phyloP scores from a whole-genome alignment of 768 basidiomycete genomes.

The Russula sp. region DNA sequence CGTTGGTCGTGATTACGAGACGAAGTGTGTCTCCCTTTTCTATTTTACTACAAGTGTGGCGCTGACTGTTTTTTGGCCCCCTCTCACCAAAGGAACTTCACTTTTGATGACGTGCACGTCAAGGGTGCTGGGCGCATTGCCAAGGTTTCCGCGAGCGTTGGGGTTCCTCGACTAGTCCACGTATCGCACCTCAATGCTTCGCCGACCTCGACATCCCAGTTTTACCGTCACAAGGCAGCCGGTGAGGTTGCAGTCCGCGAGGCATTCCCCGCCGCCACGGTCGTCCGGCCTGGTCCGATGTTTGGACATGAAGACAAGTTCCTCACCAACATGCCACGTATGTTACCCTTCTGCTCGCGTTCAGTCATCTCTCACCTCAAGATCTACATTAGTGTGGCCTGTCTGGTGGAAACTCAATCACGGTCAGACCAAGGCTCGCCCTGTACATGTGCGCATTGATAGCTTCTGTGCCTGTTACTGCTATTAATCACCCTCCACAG shows the following conservation, averaged over 20 bases:
- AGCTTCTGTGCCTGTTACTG: conserved; percentile 4
- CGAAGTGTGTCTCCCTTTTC: conserved; percentile 54
- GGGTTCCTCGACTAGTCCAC: conserved; percentile 83
- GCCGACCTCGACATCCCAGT: conserved; percentile 64
- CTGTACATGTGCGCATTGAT: conserved; percentile 68
- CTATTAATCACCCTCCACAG: conserved; percentile 33
- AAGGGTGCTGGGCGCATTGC: conserved; percentile 83
- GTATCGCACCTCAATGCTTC: conserved; percentile 93
- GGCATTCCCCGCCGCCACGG: conserved; percentile 79
- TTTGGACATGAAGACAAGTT: conserved; percentile 96
- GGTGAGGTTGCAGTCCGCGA: conserved; percentile 84
- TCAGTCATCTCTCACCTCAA: conserved; percentile 18
- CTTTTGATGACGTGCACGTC: conserved; percentile 73
- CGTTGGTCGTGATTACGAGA: conserved; percentile 89
- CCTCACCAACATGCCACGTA: conserved; percentile 86
- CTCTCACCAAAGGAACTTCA: conserved; percentile 66
- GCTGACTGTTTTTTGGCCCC: background rate
- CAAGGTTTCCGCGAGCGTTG: conserved; percentile 62
- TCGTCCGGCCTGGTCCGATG: conserved; percentile 78
- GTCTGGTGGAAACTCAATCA: conserved; percentile 93
- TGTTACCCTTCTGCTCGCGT: conserved; percentile 29
- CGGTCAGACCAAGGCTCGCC: conserved; percentile 77
- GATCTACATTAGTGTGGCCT: conserved; percentile 59
- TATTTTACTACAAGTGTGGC: background rate
- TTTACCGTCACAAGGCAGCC: conserved; percentile 84